Conservation (phyloP, 768 basidiomycete species). For the Pleurotus tuber-regium region DNA sequence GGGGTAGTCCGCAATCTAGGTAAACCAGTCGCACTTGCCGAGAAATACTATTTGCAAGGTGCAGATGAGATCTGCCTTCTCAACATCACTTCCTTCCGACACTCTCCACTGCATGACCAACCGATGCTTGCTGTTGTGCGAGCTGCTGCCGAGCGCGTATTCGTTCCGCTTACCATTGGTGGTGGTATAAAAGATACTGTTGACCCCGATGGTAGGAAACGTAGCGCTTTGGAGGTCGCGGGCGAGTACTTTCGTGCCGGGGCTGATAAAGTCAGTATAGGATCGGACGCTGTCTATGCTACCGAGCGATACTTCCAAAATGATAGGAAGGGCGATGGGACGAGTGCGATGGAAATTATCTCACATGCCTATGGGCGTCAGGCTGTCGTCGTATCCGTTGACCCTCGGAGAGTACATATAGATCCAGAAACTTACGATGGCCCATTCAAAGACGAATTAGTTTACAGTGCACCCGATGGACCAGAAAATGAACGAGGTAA, state of each 20-base stretch:
- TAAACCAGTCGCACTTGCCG: constrained; percentile 91
- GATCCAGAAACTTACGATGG: constrained; percentile 64
- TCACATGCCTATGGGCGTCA: constrained; percentile 89
- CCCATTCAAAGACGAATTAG: constrained; percentile 61
- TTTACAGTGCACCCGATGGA: constrained; percentile 43
- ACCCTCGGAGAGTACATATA: constrained; percentile 86
- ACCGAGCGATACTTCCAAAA: constrained; percentile 75
- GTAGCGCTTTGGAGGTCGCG: constrained; percentile 89
- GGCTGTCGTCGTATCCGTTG: constrained; percentile 96
- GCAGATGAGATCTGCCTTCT: constrained; percentile 97
- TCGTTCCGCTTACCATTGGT: constrained; percentile 97
- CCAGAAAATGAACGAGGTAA: constrained; percentile 60
- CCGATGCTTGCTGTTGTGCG: constrained; percentile 97
- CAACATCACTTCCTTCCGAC: constrained; percentile 99
- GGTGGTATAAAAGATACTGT: constrained; percentile 96
- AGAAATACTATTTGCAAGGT: constrained; percentile 80
- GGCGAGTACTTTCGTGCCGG: constrained; percentile 95
- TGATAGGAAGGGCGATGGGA: constrained; percentile 52
- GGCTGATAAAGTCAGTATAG: constrained; percentile 98
- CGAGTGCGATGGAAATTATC: constrained; percentile 91
- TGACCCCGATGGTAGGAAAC: constrained; percentile 91
- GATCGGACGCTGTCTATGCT: constrained; percentile 92
- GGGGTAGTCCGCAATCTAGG: constrained; percentile 94
- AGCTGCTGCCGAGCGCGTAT: constrained; percentile 83
- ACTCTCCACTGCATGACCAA: constrained; percentile 92